Conservation (phyloP, 2,329 filamentous ascomycete genomes). For the Kalmusia sp. region DNA sequence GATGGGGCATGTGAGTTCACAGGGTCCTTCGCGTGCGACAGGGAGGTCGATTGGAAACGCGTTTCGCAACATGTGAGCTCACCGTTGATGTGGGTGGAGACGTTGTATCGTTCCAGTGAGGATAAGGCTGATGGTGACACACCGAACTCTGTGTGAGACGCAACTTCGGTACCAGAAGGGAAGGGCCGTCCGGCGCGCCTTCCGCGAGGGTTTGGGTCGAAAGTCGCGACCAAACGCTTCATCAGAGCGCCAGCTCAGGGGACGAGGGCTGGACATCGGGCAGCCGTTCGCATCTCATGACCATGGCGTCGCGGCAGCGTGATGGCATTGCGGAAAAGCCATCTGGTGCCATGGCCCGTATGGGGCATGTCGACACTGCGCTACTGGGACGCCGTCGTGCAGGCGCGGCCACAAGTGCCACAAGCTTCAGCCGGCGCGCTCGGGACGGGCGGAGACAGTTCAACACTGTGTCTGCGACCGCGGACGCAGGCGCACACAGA, state of each 20-base stretch:
- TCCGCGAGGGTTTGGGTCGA: background rate
- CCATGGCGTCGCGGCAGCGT: background rate
- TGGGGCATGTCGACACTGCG: conserved; percentile 10
- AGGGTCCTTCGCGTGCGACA: background rate
- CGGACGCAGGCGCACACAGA: background rate
- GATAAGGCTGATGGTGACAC: background rate
- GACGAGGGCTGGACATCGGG: background rate
- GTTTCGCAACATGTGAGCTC: background rate
- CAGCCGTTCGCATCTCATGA: background rate
- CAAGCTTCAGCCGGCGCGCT: conserved; percentile 11
- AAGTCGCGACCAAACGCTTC: too few relatives aligned
- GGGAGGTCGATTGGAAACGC: background rate
- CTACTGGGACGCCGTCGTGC: conserved; percentile 13
- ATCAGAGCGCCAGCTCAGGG: background rate
- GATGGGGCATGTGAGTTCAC: background rate
- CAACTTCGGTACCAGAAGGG: background rate
- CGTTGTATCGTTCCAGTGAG: background rate
- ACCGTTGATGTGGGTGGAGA: background rate
- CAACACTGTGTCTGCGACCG: background rate
- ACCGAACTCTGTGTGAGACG: background rate
- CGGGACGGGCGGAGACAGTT: conserved; percentile 1
- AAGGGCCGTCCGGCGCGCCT: conserved; percentile 4
- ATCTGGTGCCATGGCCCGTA: too few relatives aligned
- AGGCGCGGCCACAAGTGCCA: conserved; percentile 3
- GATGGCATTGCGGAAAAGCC: conserved; percentile 4